These are phyloP conservation scores for Cicer chorassanicum DNA, from an alignment of 306 rosid genomes.

Conservation along the genomic window DNA sequence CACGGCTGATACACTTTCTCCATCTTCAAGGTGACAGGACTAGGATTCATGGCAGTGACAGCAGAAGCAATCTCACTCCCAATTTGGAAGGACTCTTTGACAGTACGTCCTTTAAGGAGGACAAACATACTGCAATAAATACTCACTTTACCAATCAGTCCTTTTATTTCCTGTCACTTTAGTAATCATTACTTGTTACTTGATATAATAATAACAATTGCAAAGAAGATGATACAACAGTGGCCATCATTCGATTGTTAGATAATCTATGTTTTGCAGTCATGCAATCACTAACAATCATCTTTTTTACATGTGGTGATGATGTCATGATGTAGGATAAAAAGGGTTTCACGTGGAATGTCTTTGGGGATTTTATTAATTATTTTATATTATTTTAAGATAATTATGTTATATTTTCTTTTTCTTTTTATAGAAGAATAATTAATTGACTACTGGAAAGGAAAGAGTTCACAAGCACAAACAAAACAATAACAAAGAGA, in stretches of 20 bases:
- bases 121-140: constrained; percentile 87
- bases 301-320: constrained; percentile 6
- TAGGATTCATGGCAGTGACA: constrained; percentile 88
- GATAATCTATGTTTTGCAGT: not conserved
- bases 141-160: constrained; percentile 21
- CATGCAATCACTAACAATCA: constrained; percentile 12
- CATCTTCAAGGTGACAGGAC: constrained; percentile 90
- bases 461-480: not conserved
- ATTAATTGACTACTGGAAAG: not conserved
- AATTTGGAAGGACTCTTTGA: constrained; percentile 73
- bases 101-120: constrained; percentile 84
- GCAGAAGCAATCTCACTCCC: constrained; percentile 90
- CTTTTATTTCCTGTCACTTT: constrained; percentile 20
- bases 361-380: not conserved
- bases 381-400: constrained; percentile 1
- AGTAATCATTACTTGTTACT: constrained; percentile 38
- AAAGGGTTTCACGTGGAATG: not conserved
- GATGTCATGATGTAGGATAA: constrained; percentile 5
- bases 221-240: constrained; percentile 35
- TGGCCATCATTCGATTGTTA: constrained; percentile 25
- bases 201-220: constrained; percentile 32
- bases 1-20: constrained; percentile 92
- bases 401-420: not conserved
- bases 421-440: not conserved
- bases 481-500: not conserved